Evolutionary conservation across 306 rosid genomes (phyloP).

Genomic region (cucumber (Cucumis sativus)): Cucumber_9930_V3 NC_026657.2:37828001-37828500

Average conservation of each 20-base stretch:
- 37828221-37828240: neutral
- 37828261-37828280: neutral
- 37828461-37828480: constrained; percentile 28
- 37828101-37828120: neutral
- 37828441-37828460: neutral
- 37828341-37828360: neutral
- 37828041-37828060: neutral
- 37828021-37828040: constrained; percentile 33
- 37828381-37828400: neutral
- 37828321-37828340: neutral
- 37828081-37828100: neutral
- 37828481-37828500: constrained; percentile 97
- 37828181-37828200: neutral
- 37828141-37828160: neutral
- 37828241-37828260: neutral
- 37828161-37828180: neutral
- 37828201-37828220: neutral
- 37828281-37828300: neutral
- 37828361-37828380: neutral
- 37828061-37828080: neutral
- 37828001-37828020: constrained; percentile 83
- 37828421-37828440: neutral
- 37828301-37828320: neutral
- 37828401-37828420: neutral
- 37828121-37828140: neutral